phyloP scores from a whole-genome alignment of 2,329 filamentous ascomycete species.

The Lasiodiplodia hormozganensis region DNA sequence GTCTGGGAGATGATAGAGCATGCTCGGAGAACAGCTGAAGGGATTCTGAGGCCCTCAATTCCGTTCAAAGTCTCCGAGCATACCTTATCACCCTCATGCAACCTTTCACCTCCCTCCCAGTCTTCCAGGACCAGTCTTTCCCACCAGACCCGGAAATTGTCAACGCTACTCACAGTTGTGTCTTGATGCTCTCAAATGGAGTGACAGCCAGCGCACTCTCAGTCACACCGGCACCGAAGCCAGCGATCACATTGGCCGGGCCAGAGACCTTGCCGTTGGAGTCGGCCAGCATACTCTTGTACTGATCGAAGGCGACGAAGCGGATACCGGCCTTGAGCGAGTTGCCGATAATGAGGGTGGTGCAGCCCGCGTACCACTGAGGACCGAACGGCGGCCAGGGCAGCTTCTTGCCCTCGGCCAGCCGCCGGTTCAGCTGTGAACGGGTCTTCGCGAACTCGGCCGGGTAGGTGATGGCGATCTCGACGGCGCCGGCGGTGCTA shows the following conservation, averaged over 20 bases:
- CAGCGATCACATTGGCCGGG: conserved; percentile 87
- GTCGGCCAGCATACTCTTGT: conserved; percentile 83
- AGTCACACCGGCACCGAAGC: conserved; percentile 92
- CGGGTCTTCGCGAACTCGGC: conserved; percentile 97
- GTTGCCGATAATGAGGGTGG: conserved; percentile 95
- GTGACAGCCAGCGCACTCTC: conserved; percentile 94
- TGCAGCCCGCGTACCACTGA: conserved; percentile 98
- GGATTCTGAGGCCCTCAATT: too few relatives aligned
- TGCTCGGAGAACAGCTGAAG: neutral
- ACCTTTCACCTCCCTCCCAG: neutral
- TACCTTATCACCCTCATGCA: neutral
- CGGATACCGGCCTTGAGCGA: conserved; percentile 94
- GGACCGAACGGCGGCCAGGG: conserved; percentile 92
- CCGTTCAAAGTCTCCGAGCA: neutral
- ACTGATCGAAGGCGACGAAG: conserved; percentile 96
- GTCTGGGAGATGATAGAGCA: neutral
- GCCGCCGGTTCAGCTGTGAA: conserved; percentile 86
- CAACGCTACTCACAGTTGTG: conserved; percentile 67
- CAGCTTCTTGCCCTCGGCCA: conserved; percentile 83
- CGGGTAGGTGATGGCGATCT: conserved; percentile 95
- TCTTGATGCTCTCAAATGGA: conserved; percentile 98
- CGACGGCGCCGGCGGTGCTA: conserved; percentile 89
- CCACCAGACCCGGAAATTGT: neutral
- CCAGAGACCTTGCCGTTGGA: conserved; percentile 87
- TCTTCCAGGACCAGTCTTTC: neutral